A percentile compares a stretch with the other conserved stretches of the same genome.
Evolutionary conservation across 495 filamentous ascomycete species (phyloP).

Genomic region (Aspergillus campestris): DNA sequence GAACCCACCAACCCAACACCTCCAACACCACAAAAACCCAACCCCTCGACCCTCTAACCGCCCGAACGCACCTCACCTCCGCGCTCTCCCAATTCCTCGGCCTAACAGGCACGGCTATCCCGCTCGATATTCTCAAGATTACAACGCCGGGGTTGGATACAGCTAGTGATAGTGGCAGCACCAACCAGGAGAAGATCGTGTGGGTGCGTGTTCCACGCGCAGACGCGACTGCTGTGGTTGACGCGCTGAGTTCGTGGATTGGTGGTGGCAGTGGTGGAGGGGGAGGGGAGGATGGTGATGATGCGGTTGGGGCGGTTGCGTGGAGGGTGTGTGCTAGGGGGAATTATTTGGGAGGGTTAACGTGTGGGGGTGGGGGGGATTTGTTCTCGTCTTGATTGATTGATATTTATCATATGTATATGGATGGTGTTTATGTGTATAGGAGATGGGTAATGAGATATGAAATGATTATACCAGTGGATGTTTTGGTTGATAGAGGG

Average conservation of each 20-base stretch:
- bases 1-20: constrained; percentile 25
- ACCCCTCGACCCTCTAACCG: constrained; percentile 64
- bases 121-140: constrained; percentile 71
- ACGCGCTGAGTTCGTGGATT: constrained; percentile 57
- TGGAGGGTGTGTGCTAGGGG: constrained; percentile 52
- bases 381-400: constrained; percentile 29
- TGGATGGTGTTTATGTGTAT: not conserved
- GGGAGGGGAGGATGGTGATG: not conserved
- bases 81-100: constrained; percentile 78
- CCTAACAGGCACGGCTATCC: constrained; percentile 62
- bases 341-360: constrained; percentile 44
- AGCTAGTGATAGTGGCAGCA: not conserved
- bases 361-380: constrained; percentile 34
- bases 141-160: not conserved
- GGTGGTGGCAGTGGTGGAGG: constrained; percentile 33
- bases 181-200: constrained; percentile 23
- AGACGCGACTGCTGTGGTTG: constrained; percentile 58
- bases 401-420: not conserved
- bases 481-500: not conserved
- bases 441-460: not conserved
- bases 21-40: constrained; percentile 11
- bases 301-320: constrained; percentile 33
- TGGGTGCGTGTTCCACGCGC: constrained; percentile 71
- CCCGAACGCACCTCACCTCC: constrained; percentile 60
- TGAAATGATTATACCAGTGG: not conserved